Evolutionary conservation across 352 stramenopile genomes (phyloP).

Genomic region (Phytophthora parvispora): DNA sequence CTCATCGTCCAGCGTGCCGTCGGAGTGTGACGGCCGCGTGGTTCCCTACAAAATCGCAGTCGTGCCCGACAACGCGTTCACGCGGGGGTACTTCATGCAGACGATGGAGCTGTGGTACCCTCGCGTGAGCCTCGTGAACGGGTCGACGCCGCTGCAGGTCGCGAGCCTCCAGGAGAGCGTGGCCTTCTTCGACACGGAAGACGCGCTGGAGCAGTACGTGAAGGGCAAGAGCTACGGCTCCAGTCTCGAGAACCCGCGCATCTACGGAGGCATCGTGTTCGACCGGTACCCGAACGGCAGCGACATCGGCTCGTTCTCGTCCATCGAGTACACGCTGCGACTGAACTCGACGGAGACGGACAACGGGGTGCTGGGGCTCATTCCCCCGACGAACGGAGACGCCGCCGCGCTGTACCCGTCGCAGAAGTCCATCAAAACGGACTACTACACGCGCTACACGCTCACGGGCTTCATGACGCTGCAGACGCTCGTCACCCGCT

Average conservation of each 20-base stretch:
- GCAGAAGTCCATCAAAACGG: slow-evolving; percentile 49
- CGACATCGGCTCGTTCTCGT: slow-evolving; percentile 47
- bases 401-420: slow-evolving; percentile 59
- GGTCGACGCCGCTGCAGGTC: slow-evolving; percentile 33
- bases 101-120: slow-evolving; percentile 69
- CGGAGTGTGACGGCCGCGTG: slow-evolving; percentile 43
- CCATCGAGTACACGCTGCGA: slow-evolving; percentile 73
- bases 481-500: slow-evolving; percentile 69
- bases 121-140: slow-evolving; percentile 54
- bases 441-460: slow-evolving; percentile 52
- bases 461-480: slow-evolving; percentile 72
- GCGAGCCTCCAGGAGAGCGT: slow-evolving; percentile 58
- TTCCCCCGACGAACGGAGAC: slow-evolving; percentile 61
- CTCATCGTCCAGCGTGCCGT: slow-evolving; percentile 41
- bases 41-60: slow-evolving; percentile 71
- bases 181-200: slow-evolving; percentile 52
- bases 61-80: slow-evolving; percentile 59
- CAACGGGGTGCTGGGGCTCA: slow-evolving; percentile 18
- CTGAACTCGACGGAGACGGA: slow-evolving; percentile 64
- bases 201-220: slow-evolving; percentile 58
- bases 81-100: slow-evolving; percentile 67
- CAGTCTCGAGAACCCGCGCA: slow-evolving; percentile 47
- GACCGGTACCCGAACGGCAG: slow-evolving; percentile 39
- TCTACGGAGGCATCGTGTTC: slow-evolving; percentile 71
- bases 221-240: slow-evolving; percentile 49